Conservation (phyloP, 495 filamentous ascomycete species). For the Neurospora hispaniola region DNA sequence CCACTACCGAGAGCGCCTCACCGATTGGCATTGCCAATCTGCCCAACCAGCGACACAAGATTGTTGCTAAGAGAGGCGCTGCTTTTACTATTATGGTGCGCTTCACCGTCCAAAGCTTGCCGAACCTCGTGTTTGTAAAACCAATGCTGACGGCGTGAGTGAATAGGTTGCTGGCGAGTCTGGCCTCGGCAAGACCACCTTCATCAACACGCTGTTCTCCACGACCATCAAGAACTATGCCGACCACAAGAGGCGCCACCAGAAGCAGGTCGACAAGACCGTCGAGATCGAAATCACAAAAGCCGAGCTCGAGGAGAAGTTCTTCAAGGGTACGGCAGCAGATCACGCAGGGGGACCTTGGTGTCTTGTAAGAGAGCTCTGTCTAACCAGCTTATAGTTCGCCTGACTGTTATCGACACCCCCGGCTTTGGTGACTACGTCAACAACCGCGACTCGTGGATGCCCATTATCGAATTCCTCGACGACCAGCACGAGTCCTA, state of each 20-base stretch:
- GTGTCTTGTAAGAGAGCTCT: slow-evolving; percentile 1
- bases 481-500: slow-evolving; percentile 99
- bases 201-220: slow-evolving; percentile 99
- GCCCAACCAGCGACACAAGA: slow-evolving; percentile 98
- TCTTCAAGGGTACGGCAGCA: slow-evolving; percentile 81
- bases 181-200: slow-evolving; percentile 96
- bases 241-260: slow-evolving; percentile 95
- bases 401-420: slow-evolving; percentile 96
- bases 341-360: slow-evolving; percentile 1
- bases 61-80: slow-evolving; percentile 96
- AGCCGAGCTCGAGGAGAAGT: slow-evolving; percentile 99
- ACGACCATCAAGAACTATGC: slow-evolving; percentile 99
- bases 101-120: background rate
- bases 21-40: slow-evolving; percentile 99
- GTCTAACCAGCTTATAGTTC: slow-evolving; percentile 48
- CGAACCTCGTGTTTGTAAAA: background rate
- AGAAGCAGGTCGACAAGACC: slow-evolving; percentile 98
- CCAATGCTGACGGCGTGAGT: slow-evolving; percentile 21
- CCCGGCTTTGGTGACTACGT: slow-evolving; percentile 99
- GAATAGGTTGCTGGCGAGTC: slow-evolving; percentile 92
- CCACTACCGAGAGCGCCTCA: slow-evolving; percentile 73
- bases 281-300: slow-evolving; percentile 99
- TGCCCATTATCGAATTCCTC: slow-evolving; percentile 98
- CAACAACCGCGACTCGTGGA: slow-evolving; percentile 99
- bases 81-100: slow-evolving; percentile 98